Evolutionary conservation across 139 green algal species (phyloP).

Genomic region (Spirogloea muscicola): DNA sequence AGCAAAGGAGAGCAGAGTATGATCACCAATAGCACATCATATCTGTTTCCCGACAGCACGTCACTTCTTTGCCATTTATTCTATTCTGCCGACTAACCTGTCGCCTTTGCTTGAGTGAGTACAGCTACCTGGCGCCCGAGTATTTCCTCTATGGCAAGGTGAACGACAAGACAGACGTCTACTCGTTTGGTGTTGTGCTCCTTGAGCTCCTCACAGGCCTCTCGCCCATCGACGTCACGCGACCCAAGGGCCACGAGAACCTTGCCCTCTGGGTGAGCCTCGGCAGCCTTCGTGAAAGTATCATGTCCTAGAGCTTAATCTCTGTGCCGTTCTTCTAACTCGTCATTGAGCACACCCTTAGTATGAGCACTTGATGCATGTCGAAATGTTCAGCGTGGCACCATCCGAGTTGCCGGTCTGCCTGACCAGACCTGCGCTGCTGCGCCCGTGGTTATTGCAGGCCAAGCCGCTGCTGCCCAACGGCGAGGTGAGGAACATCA

Average conservation of each 20-base stretch:
- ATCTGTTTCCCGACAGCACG: neutral
- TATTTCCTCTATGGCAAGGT: conserved; percentile 7
- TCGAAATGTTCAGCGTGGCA: no score
- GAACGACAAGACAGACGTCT: conserved; percentile 22
- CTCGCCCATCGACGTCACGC: conserved; percentile 3
- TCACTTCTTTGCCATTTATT: neutral
- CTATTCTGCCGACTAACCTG: neutral
- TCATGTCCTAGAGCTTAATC: no score
- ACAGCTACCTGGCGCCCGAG: conserved; percentile 19
- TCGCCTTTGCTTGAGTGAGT: neutral
- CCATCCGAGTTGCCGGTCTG: no score
- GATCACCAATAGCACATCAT: neutral
- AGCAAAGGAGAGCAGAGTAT: neutral
- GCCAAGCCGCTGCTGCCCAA: conserved; percentile 5
- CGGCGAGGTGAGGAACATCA: neutral
- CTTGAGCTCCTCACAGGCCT: conserved; percentile 14
- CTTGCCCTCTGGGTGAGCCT: conserved; percentile 11
- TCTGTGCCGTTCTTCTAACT: no score
- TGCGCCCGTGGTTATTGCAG: no score
- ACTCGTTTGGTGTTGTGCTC: conserved; percentile 17
- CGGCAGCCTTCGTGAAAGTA: no score
- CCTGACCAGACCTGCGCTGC: no score
- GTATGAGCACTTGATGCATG: no score
- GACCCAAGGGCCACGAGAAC: neutral
- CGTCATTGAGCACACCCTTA: no score